phyloP scores from a whole-genome alignment of 140 eudicot genomes.

The Anethum foeniculum region DNA sequence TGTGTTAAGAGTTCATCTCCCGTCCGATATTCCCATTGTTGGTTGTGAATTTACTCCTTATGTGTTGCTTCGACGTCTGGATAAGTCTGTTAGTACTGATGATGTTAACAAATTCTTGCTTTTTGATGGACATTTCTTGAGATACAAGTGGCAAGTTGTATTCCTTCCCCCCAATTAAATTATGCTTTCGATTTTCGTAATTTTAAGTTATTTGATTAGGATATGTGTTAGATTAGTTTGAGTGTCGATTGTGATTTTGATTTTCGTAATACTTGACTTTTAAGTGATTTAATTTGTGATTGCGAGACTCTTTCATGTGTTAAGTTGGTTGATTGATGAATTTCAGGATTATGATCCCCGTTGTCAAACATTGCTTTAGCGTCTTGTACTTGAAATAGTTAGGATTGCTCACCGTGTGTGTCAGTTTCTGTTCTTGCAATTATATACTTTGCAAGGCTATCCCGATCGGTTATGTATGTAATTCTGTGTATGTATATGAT shows the following conservation, averaged over 20 bases:
- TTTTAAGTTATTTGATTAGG: neutral
- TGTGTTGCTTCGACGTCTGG: conserved; percentile 53
- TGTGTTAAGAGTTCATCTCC: conserved; percentile 80
- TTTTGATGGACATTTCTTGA: conserved; percentile 62
- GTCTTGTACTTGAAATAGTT: no score
- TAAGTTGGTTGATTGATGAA: neutral
- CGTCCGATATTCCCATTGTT: conserved; percentile 96
- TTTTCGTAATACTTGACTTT: no score
- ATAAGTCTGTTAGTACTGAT: conserved; percentile 46
- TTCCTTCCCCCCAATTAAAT: neutral
- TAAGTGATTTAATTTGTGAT: neutral
- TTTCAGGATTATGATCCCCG: neutral
- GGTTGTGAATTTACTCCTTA: conserved; percentile 93
- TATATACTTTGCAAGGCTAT: no score
- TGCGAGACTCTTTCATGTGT: neutral
- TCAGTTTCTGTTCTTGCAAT: no score
- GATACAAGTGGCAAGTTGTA: conserved; percentile 74
- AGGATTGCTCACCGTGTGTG: no score
- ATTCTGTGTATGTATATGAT: no score
- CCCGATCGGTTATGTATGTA: no score
- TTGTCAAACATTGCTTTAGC: no score
- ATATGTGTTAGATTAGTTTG: neutral
- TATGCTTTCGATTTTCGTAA: neutral
- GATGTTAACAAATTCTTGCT: conserved; percentile 69
- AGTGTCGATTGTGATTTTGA: neutral